These are phyloP conservation scores for Sporodiniella umbellata DNA, from an alignment of 371 early-diverging fungal genomes.

Conservation along the genomic window DNA sequence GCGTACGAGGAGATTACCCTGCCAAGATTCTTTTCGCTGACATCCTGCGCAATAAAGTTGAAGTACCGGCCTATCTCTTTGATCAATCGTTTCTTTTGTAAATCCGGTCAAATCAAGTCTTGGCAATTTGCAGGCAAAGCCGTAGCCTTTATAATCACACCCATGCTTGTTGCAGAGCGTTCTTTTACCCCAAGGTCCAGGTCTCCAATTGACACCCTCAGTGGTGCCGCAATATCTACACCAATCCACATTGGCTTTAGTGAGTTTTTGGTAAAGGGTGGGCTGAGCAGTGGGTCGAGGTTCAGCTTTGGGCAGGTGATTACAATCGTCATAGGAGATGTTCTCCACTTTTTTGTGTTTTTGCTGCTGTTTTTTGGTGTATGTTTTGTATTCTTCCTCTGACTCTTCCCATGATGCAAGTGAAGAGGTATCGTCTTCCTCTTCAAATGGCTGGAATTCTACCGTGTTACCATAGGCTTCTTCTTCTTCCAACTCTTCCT, in stretches of 20 bases:
- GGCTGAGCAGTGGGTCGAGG: conserved; percentile 8
- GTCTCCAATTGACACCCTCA: conserved; percentile 88
- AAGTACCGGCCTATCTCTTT: conserved; percentile 81
- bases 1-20: conserved; percentile 65
- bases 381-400: conserved; percentile 1
- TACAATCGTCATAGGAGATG: neutral
- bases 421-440: conserved; percentile 8
- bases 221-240: conserved; percentile 92
- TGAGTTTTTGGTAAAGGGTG: conserved; percentile 66
- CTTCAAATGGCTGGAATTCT: neutral
- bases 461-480: neutral
- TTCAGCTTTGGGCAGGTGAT: neutral
- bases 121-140: conserved; percentile 86
- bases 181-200: conserved; percentile 92
- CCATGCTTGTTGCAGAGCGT: conserved; percentile 94
- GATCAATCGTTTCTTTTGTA: conserved; percentile 66
- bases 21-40: conserved; percentile 63
- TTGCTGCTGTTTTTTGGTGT: neutral
- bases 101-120: conserved; percentile 79
- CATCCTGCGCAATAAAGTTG: conserved; percentile 84
- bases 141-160: conserved; percentile 91
- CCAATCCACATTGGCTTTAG: conserved; percentile 73
- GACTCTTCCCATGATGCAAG: conserved; percentile 7
- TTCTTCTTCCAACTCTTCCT: conserved; percentile 11
- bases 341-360: neutral